Evolutionary conservation across 768 basidiomycete species (phyloP).

Genomic region (Termitomyces sp.): DNA sequence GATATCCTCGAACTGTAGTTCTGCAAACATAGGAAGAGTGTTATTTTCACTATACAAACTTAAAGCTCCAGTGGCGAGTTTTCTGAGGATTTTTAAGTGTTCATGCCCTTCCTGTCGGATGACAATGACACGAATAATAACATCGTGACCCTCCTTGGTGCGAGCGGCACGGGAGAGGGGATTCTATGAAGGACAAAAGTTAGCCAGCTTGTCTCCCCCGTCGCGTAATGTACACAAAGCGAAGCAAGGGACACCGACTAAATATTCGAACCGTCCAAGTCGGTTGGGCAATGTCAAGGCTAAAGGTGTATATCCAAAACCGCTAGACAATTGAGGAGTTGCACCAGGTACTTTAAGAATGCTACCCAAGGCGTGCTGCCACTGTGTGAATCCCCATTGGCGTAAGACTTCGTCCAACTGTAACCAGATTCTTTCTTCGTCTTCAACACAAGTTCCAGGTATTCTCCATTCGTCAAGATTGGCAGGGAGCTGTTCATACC

Average conservation of each 20-base stretch:
- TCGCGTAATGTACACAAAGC: not conserved
- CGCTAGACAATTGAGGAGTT: not conserved
- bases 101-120: constrained; percentile 17
- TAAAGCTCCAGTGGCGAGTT: constrained; percentile 13
- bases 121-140: constrained; percentile 12
- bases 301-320: not conserved
- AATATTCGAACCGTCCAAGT: not conserved
- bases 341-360: not conserved
- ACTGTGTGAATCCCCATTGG: not conserved
- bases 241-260: not conserved
- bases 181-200: constrained; percentile 1
- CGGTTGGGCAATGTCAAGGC: not conserved
- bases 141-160: constrained; percentile 16
- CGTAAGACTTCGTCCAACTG: not conserved
- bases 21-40: constrained; percentile 21
- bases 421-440: not conserved
- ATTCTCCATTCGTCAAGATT: not conserved
- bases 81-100: constrained; percentile 20
- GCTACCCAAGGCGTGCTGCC: not conserved
- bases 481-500: not conserved
- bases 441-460: not conserved
- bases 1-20: constrained; percentile 23
- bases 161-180: constrained; percentile 9
- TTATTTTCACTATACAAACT: constrained; percentile 20
- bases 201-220: too few species aligned